phyloP scores from a whole-genome alignment of 2,329 filamentous ascomycete species.

The Neobulgaria alba region DNA sequence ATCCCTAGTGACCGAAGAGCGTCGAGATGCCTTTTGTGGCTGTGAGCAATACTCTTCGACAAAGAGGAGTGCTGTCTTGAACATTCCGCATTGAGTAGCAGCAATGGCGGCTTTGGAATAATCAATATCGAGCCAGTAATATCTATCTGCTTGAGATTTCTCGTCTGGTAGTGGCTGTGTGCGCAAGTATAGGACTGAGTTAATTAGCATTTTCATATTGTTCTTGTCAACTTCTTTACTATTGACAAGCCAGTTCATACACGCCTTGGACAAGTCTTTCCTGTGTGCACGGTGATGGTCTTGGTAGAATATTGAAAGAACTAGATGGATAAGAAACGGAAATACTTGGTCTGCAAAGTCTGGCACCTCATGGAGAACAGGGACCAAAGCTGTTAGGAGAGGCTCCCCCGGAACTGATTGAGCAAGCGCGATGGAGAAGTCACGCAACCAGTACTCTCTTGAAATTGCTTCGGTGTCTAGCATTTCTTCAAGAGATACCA shows the following conservation, averaged over 20 bases:
- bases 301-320: constrained; percentile 61
- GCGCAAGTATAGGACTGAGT: constrained; percentile 78
- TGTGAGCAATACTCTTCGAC: constrained; percentile 63
- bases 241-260: constrained; percentile 54
- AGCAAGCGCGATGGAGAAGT: constrained; percentile 53
- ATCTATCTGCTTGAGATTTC: constrained; percentile 66
- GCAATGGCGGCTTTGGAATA: constrained; percentile 60
- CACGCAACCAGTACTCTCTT: constrained; percentile 48
- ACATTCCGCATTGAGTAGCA: constrained; percentile 72
- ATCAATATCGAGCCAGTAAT: constrained; percentile 81
- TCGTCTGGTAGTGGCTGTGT: constrained; percentile 71
- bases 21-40: constrained; percentile 48
- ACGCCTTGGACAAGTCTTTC: constrained; percentile 53
- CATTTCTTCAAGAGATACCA: constrained; percentile 8
- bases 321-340: constrained; percentile 77
- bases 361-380: constrained; percentile 56
- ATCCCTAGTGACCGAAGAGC: constrained; percentile 52
- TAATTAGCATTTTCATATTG: constrained; percentile 65
- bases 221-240: constrained; percentile 40
- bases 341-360: constrained; percentile 67
- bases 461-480: constrained; percentile 31
- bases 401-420: constrained; percentile 52
- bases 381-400: constrained; percentile 59
- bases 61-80: constrained; percentile 77
- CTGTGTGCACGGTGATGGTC: constrained; percentile 47